Percentiles rank a stretch among this genome's conserved stretches.
phyloP scores from a whole-genome alignment of 306 rosid genomes.

The Begonia loranthoides region DNA sequence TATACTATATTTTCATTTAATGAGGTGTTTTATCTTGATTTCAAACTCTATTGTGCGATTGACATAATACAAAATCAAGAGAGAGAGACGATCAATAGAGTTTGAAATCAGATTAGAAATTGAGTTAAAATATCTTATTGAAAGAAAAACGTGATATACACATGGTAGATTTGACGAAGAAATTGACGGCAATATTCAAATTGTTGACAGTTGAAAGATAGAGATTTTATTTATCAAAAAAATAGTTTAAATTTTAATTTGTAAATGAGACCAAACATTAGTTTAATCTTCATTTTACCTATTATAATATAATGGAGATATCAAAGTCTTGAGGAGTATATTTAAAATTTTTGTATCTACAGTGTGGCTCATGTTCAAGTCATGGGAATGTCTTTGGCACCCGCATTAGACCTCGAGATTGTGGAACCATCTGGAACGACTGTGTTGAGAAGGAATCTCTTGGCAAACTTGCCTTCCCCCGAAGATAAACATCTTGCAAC shows the following conservation, averaged over 20 bases:
- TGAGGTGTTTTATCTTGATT: not conserved
- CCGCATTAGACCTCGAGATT: conserved; percentile 45
- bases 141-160: no score
- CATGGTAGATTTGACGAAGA: not conserved
- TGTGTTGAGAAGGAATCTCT: conserved; percentile 33
- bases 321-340: no score
- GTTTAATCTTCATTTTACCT: not conserved
- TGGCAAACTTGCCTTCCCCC: conserved; percentile 7
- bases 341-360: conserved; percentile 14
- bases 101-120: no score
- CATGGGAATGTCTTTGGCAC: conserved; percentile 41
- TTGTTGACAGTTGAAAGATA: not conserved
- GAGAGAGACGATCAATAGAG: no score
- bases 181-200: not conserved
- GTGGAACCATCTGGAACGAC: conserved; percentile 41
- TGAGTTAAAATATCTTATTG: no score
- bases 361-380: conserved; percentile 67
- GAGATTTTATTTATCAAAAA: not conserved
- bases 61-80: no score
- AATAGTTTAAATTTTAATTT: not conserved
- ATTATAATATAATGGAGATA: not conserved
- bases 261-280: not conserved
- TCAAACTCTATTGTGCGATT: not conserved
- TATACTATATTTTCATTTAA: no score
- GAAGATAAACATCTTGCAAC: conserved; percentile 15